Conservation (phyloP, 2,329 filamentous ascomycete species). For the Calcarisporium arbuscula region DNA sequence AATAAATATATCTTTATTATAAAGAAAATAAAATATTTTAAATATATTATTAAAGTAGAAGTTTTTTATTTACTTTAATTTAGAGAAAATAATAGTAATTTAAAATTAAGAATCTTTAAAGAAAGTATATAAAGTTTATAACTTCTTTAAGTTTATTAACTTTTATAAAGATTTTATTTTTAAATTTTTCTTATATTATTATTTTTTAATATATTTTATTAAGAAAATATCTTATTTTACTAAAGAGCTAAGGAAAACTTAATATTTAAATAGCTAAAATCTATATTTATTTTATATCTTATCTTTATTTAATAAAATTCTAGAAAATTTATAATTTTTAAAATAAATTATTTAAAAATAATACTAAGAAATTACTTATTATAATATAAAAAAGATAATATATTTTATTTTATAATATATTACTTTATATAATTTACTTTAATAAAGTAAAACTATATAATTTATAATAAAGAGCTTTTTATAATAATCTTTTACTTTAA, state of each 20-base stretch:
- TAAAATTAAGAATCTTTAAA: slow-evolving; percentile 2
- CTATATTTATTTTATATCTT: background rate
- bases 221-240: slow-evolving; percentile 1
- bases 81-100: slow-evolving; percentile 2
- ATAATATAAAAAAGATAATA: slow-evolving; percentile 4
- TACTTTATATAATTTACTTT: slow-evolving; percentile 2
- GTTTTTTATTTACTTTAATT: background rate
- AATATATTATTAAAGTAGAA: slow-evolving; percentile 6
- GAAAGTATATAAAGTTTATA: slow-evolving; percentile 4
- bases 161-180: slow-evolving; percentile 11
- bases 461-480: slow-evolving; percentile 9
- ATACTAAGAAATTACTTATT: background rate
- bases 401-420: slow-evolving; percentile 6
- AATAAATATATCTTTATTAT: no score
- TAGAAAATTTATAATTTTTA: slow-evolving; percentile 1
- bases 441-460: slow-evolving; percentile 10
- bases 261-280: background rate
- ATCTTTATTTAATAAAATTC: background rate
- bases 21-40: slow-evolving; percentile 6
- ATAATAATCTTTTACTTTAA: slow-evolving; percentile 9
- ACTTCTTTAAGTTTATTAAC: slow-evolving; percentile 8
- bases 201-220: slow-evolving; percentile 2
- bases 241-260: no score
- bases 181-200: slow-evolving; percentile 4
- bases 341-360: slow-evolving; percentile 1